Base-by-base conservation (phyloP, 768 basidiomycete genomes). In the Boletellus emodensis region DNA sequence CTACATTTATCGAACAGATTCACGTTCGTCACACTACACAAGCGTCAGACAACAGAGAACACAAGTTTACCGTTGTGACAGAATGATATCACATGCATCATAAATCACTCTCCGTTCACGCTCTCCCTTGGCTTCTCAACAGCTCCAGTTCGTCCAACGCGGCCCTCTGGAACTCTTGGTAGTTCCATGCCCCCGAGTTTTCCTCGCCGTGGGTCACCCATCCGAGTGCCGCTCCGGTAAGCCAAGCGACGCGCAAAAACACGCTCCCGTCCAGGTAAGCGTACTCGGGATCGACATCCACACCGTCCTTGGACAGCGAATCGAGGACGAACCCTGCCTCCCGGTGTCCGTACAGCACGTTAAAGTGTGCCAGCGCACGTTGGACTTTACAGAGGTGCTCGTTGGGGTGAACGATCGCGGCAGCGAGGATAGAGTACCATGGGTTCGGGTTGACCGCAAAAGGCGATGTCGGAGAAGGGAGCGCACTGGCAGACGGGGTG, bases 341-440 rank as follows among this genome's bases (percentile, higher is more conserved):
- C 1, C 76, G 69, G 28, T 60, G 54, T 10, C 80, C 81, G 44
- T 78, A 83, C 44, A 76, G 26, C 10, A 57, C 49, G 6, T 66
- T 72, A 46, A 72, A 78, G 60, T 79, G 77, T 14, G 72, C 69
- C 35, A 83, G 63, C 8, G 81, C 72, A 17, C 82, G 72, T 55
- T 76, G 75, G 26, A 75, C 60, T 63, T 81, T 76, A 62, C 67
- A 72, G 33, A 72, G 55, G 61, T 82, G 78, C 52, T 86, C 82
- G 54, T 83, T 79, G 0, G 81, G 81, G 56, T 85, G 77, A 2
- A 75, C 72, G 37, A 84, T 62, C 2, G 79, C 69, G 6, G 72
- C 73, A 44, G 81, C 71, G 30, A 85, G 60, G 50, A 87, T 64
- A 15, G 77, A 69, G 12, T 78, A 71, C 87, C 84, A 87, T 3